Evolutionary conservation across 2,329 filamentous ascomycete genomes (phyloP), one percentile per base, ranked within the genome.

Genomic region (Ophiostoma ips): DNA sequence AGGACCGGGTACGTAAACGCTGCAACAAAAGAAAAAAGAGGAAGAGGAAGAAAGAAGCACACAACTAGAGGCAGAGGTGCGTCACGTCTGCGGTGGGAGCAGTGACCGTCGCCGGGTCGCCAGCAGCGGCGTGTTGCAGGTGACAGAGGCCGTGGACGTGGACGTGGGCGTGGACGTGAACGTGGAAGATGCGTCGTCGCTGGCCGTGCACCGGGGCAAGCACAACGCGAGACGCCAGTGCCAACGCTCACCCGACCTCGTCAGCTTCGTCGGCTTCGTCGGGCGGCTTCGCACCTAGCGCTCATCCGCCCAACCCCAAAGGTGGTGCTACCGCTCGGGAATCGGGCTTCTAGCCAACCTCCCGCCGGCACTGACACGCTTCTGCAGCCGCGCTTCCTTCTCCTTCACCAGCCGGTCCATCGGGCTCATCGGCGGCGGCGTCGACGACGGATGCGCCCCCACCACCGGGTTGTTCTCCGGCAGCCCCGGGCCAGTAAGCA

Each of bases 351-450:
- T 79, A 53, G 79, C 79, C 61, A 90, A 72, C 57, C 83, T 73
- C 45, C 84, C 84, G 44, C 84, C 84, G 24, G 82, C 84, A 62
- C 84, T 88, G 55, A 86, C 80, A 53, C 85, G 75, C 69, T 92
- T 92, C 64, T 87, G 83, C 53, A 90, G 64, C 54, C 80, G 79
- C 21, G 73, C 67, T 58, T 88, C 83, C 60, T 74, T 78, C 58
- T 87, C 83, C 37, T 72, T 72, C 52, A 76, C 71, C 48, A 76
- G 62, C 56, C 68, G 71, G 48, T 79, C 76, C 48, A 53, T 51
- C 3, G 53, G 11, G 21, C 40, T 63, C 65, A 65, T 55, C 46
- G 58, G 76, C 72, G 1, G 84, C 63, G 9, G 72, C 76, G 61
- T 87, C 84, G 54, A 60, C 60, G 52, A 30, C 30, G 15, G 61